These are phyloP conservation scores for Corylus heterophylla DNA, from an alignment of 306 rosid species.

Conservation along the genomic window DNA sequence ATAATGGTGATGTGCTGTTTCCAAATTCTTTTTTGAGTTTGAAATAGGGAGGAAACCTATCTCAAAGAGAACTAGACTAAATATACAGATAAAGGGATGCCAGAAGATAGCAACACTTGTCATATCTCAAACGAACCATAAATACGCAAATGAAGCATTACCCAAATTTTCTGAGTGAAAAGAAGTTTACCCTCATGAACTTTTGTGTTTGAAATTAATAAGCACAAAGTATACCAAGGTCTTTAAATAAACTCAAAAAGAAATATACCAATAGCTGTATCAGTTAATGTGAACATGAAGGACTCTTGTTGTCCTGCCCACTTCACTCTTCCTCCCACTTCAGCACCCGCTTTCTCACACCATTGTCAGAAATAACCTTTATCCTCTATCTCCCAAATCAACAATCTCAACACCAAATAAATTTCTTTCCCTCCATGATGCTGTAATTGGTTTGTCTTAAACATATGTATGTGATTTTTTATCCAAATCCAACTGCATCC, in stretches of 20 bases:
- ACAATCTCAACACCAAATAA: slow-evolving; percentile 51
- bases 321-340: background rate
- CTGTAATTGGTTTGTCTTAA: slow-evolving; percentile 54
- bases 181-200: no score
- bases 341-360: background rate
- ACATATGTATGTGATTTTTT: slow-evolving; percentile 50
- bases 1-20: background rate
- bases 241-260: background rate
- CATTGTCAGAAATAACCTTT: slow-evolving; percentile 26
- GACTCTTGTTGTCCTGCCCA: background rate
- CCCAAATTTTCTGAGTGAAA: background rate
- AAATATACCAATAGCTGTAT: background rate
- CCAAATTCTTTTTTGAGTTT: background rate
- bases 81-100: no score
- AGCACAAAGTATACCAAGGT: no score
- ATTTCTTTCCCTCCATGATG: slow-evolving; percentile 59
- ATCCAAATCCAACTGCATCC: slow-evolving; percentile 74
- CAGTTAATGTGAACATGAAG: background rate
- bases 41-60: background rate
- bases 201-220: no score
- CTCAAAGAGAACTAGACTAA: no score
- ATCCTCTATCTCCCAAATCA: slow-evolving; percentile 59
- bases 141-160: background rate
- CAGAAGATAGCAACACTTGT: background rate
- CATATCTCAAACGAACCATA: background rate